These are phyloP conservation scores for Salix purpurea DNA, from an alignment of 345 rosid species.

Conservation along the genomic window DNA sequence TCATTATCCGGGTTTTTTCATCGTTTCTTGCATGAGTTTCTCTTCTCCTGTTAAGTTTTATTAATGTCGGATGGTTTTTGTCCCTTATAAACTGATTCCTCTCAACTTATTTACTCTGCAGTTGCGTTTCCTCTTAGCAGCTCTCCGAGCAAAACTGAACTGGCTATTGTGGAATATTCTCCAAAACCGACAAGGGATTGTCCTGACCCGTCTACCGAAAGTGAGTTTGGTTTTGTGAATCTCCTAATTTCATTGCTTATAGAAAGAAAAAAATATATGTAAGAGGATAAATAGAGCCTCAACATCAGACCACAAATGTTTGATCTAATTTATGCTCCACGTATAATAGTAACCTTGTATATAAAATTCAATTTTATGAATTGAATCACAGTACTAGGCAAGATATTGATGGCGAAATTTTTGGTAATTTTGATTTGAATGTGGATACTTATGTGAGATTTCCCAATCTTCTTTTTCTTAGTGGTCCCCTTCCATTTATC, in stretches of 20 bases:
- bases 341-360: background rate
- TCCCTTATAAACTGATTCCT: background rate
- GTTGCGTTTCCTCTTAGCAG: conserved; percentile 41
- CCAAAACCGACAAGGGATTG: conserved; percentile 29
- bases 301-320: conserved; percentile 20
- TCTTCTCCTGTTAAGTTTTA: background rate
- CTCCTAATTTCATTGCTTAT: background rate
- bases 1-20: background rate
- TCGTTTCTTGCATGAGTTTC: background rate
- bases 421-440: conserved; percentile 3
- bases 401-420: conserved; percentile 1
- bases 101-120: conserved; percentile 19
- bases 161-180: conserved; percentile 61
- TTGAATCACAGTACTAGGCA: conserved; percentile 20
- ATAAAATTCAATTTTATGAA: conserved; percentile 6
- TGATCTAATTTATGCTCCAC: conserved; percentile 11
- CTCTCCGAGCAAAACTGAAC: conserved; percentile 41
- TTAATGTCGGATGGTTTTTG: background rate
- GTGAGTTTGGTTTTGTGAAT: conserved; percentile 20
- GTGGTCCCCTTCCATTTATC: conserved; percentile 35
- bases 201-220: conserved; percentile 38
- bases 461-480: background rate
- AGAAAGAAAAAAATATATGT: background rate
- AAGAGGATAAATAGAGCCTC: conserved; percentile 16
- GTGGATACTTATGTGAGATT: conserved; percentile 7